Percentiles rank a stretch among this genome's conserved stretches.
phyloP scores from a whole-genome alignment of 2,329 filamentous ascomycete genomes.

The Metarhizium robertsii region DNA sequence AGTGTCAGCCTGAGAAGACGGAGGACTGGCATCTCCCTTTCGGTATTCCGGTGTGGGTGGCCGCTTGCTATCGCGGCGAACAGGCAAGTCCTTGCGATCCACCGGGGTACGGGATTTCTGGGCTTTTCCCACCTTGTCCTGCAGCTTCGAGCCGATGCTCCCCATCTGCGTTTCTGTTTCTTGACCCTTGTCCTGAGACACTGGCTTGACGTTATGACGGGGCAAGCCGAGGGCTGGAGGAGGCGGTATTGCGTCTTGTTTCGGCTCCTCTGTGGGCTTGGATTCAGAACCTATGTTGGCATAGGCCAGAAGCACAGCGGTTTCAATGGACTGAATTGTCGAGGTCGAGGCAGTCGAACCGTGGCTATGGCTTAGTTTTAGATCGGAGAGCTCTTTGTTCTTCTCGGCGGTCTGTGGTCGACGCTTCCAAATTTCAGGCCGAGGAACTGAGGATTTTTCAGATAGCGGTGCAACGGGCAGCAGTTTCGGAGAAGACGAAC shows the following conservation, averaged over 20 bases:
- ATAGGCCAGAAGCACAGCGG: constrained; percentile 2
- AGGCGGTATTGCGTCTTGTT: constrained; percentile 4
- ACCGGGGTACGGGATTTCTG: constrained; percentile 3
- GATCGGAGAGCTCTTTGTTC: constrained; percentile 35
- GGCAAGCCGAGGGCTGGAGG: constrained; percentile 15
- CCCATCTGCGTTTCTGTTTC: constrained; percentile 20
- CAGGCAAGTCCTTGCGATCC: constrained; percentile 1
- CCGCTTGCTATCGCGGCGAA: constrained; percentile 18
- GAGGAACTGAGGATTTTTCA: constrained; percentile 15
- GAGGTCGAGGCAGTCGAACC: constrained; percentile 35
- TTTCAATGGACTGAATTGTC: constrained; percentile 3
- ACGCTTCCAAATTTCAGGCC: constrained; percentile 36
- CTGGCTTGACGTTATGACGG: constrained; percentile 18
- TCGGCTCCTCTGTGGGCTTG: not conserved
- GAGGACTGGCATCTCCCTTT: constrained; percentile 27
- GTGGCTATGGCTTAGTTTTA: constrained; percentile 39
- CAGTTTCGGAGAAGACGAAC: constrained; percentile 2
- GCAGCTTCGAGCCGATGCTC: constrained; percentile 21
- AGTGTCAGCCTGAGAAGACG: constrained; percentile 23
- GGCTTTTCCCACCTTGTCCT: constrained; percentile 17
- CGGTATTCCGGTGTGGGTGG: constrained; percentile 42
- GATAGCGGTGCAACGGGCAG: constrained; percentile 8
- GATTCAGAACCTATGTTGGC: not conserved
- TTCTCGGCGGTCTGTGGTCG: constrained; percentile 40
- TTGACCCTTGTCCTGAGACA: constrained; percentile 9